Evolutionary conservation across 2,329 filamentous ascomycete genomes (phyloP).

Genomic region (Aspergillus sp.): DNA sequence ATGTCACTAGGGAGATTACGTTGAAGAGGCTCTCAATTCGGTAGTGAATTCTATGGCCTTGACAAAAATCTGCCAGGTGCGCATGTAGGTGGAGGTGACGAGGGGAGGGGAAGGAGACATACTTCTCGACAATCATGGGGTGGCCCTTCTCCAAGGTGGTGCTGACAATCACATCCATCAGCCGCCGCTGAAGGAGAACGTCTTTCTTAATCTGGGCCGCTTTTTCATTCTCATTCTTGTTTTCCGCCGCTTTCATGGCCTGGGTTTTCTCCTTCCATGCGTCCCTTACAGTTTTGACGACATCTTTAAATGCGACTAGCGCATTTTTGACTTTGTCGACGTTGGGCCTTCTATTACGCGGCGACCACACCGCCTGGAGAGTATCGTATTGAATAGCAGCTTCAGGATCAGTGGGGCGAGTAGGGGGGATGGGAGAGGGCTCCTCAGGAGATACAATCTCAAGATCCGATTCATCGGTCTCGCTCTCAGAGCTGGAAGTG

Average conservation of each 20-base stretch:
- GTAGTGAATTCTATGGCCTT: conserved; percentile 34
- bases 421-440: conserved; percentile 52
- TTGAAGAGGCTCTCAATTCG: conserved; percentile 33
- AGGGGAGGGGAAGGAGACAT: conserved; percentile 33
- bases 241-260: conserved; percentile 56
- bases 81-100: conserved; percentile 12
- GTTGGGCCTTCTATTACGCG: conserved; percentile 49
- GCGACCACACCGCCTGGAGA: conserved; percentile 60
- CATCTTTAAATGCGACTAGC: conserved; percentile 57
- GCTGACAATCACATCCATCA: conserved; percentile 52
- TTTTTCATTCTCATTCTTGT: conserved; percentile 54
- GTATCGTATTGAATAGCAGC: conserved; percentile 57
- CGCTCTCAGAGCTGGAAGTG: conserved; percentile 48
- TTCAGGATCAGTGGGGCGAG: conserved; percentile 52
- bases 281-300: conserved; percentile 59
- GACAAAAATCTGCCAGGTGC: conserved; percentile 23
- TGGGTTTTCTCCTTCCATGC: conserved; percentile 59
- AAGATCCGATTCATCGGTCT: conserved; percentile 49
- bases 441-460: conserved; percentile 54
- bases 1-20: conserved; percentile 33
- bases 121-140: conserved; percentile 49
- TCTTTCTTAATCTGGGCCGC: conserved; percentile 54
- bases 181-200: conserved; percentile 56
- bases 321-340: conserved; percentile 54
- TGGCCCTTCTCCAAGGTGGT: conserved; percentile 45